A percentile compares a stretch with the other conserved stretches of the same genome.
Conservation (phyloP, 352 stramenopile genomes). For the Phytophthora podocarpi region DNA sequence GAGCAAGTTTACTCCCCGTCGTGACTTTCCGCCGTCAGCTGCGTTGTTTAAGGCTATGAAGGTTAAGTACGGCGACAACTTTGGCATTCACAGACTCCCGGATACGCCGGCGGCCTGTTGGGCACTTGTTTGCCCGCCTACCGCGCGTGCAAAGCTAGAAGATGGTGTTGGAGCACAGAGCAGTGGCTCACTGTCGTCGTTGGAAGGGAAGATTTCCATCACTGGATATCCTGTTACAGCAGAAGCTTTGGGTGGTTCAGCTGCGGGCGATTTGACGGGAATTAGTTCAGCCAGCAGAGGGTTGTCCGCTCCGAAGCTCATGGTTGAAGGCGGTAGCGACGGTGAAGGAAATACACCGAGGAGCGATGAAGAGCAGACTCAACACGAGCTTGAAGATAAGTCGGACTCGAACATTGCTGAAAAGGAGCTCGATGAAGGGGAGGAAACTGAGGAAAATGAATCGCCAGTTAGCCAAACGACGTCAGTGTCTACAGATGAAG, state of each 20-base stretch:
- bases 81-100: constrained; percentile 72
- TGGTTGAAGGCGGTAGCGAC: not conserved
- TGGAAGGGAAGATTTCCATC: constrained; percentile 13
- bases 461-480: constrained; percentile 24
- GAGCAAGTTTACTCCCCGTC: constrained; percentile 80
- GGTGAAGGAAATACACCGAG: not conserved
- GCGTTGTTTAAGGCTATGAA: constrained; percentile 87
- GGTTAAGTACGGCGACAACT: constrained; percentile 81
- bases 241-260: not conserved
- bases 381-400: constrained; percentile 16
- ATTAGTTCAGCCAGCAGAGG: constrained; percentile 14
- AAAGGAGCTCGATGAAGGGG: constrained; percentile 8
- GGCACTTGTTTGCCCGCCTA: constrained; percentile 76
- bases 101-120: constrained; percentile 78
- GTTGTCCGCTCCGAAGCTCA: not conserved
- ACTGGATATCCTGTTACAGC: not conserved
- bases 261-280: not conserved
- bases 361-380: constrained; percentile 12
- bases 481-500: constrained; percentile 43
- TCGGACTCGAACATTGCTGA: constrained; percentile 10
- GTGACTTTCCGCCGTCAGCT: constrained; percentile 84
- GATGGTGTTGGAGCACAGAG: constrained; percentile 29
- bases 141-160: constrained; percentile 64
- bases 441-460: constrained; percentile 13
- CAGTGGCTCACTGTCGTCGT: not conserved